Conservation (phyloP, 2,329 filamentous ascomycete species). For the Fusarium verticillioides region DNA sequence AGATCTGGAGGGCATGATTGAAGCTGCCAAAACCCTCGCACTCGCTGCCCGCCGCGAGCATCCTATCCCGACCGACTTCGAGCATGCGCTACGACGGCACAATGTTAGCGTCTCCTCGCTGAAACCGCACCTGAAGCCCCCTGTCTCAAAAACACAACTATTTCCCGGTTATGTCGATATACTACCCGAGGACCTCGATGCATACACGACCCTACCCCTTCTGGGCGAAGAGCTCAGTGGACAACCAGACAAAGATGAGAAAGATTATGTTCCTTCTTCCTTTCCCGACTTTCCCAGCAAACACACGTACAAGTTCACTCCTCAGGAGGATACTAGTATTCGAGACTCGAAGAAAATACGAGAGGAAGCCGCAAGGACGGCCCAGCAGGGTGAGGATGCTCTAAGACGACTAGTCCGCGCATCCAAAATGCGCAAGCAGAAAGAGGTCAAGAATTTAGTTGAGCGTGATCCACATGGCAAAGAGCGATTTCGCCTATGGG, state of each 20-base stretch:
- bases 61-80: constrained; percentile 68
- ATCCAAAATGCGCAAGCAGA: constrained; percentile 72
- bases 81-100: constrained; percentile 61
- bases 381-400: constrained; percentile 71
- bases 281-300: constrained; percentile 73
- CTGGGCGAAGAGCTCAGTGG: constrained; percentile 68
- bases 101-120: constrained; percentile 64
- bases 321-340: constrained; percentile 58
- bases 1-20: constrained; percentile 63
- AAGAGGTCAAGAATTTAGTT: constrained; percentile 68
- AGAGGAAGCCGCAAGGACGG: constrained; percentile 68
- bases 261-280: constrained; percentile 65
- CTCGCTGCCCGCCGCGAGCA: constrained; percentile 62
- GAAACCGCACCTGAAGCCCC: constrained; percentile 66
- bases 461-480: constrained; percentile 63
- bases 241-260: constrained; percentile 64
- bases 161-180: constrained; percentile 53
- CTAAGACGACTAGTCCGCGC: constrained; percentile 69
- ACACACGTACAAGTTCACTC: constrained; percentile 72
- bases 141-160: constrained; percentile 56
- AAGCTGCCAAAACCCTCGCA: constrained; percentile 59
- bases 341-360: constrained; percentile 68
- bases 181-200: constrained; percentile 52
- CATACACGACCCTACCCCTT: constrained; percentile 56
- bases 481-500: constrained; percentile 69